Evolutionary conservation across 1,284 basidiomycete species (phyloP).

Genomic region (Fomitiporia mediterranea): DNA sequence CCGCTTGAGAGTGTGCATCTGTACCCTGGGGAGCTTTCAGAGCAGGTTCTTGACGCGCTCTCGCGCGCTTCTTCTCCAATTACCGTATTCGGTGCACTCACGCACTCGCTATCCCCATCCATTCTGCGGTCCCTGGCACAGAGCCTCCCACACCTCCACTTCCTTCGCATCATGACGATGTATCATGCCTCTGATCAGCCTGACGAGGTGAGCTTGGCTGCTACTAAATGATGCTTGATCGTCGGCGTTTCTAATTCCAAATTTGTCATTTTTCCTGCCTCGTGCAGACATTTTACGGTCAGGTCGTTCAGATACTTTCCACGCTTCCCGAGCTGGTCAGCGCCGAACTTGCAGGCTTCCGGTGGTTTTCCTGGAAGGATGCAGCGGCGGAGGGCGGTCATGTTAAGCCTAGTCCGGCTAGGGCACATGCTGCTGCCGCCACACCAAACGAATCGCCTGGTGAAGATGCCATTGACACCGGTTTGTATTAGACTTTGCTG

Average conservation of each 20-base stretch:
- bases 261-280: slow-evolving; percentile 5
- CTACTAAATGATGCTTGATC: slow-evolving; percentile 16
- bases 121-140: slow-evolving; percentile 16
- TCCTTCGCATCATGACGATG: slow-evolving; percentile 23
- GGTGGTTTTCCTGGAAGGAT: slow-evolving; percentile 50
- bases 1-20: slow-evolving; percentile 60
- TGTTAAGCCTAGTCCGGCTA: slow-evolving; percentile 3
- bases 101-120: slow-evolving; percentile 20
- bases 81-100: slow-evolving; percentile 32
- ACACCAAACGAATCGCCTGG: slow-evolving; percentile 11
- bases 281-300: slow-evolving; percentile 54
- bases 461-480: slow-evolving; percentile 3
- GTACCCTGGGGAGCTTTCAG: slow-evolving; percentile 25
- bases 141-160: slow-evolving; percentile 16
- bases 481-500: slow-evolving; percentile 12
- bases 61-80: slow-evolving; percentile 25
- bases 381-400: background rate
- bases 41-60: slow-evolving; percentile 22
- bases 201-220: slow-evolving; percentile 17
- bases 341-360: slow-evolving; percentile 70
- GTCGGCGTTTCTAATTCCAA: slow-evolving; percentile 12
- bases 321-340: slow-evolving; percentile 50
- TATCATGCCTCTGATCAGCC: slow-evolving; percentile 18
- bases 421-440: background rate
- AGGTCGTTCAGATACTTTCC: slow-evolving; percentile 52